Percentiles rank a stretch among this genome's conserved stretches.
Evolutionary conservation across 1,139 yeast species (phyloP).

Genomic region (Geotrichum restrictum): DNA sequence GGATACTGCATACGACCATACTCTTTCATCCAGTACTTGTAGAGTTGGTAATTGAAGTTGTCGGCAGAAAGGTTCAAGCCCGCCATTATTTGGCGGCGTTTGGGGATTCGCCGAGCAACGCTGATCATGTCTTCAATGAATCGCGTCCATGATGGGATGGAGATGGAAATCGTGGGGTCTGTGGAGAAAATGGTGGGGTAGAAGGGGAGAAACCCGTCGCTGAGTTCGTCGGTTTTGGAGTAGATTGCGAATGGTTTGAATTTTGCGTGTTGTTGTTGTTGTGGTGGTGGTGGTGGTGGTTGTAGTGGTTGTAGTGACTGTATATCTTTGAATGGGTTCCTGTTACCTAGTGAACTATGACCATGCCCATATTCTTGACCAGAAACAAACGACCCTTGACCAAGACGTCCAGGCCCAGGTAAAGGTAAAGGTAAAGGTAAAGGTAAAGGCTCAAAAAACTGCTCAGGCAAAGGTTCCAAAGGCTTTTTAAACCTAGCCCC

Average conservation of each 20-base stretch:
- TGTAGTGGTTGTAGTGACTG: no score
- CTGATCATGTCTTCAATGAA: neutral
- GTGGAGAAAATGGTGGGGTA: neutral
- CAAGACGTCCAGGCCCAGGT: neutral
- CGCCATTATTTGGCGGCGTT: neutral
- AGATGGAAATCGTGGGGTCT: neutral
- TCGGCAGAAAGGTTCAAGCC: neutral
- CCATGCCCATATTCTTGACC: neutral
- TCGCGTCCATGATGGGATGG: neutral
- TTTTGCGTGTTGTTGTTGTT: no score
- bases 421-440: no score
- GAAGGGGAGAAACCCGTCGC: neutral
- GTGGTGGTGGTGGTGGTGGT: no score
- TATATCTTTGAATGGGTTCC: neutral
- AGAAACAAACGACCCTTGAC: neutral
- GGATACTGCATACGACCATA: conserved; percentile 5
- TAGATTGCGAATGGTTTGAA: neutral
- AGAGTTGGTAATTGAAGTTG: neutral
- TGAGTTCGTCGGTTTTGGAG: neutral
- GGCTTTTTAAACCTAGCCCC: neutral
- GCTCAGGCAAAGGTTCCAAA: neutral
- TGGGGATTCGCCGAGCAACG: neutral
- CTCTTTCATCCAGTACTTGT: neutral
- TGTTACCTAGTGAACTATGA: neutral
- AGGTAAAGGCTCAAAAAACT: neutral